These are phyloP conservation scores for Rhododendron mucronatum DNA, from an alignment of 148 eudicot species.

Conservation along the genomic window DNA sequence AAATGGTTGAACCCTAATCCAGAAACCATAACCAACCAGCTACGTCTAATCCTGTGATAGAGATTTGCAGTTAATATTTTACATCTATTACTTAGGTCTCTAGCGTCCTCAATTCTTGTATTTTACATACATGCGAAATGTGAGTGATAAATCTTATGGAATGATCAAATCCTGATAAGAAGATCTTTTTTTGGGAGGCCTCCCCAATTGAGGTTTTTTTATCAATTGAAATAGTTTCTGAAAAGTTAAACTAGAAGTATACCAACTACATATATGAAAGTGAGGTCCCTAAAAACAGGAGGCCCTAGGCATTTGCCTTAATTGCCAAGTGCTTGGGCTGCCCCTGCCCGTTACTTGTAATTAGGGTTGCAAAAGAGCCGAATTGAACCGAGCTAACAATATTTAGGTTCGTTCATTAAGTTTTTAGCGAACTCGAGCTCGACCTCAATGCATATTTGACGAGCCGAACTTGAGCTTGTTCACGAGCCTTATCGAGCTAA, in stretches of 20 bases:
- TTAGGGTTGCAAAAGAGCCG: background rate
- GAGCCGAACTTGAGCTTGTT: background rate
- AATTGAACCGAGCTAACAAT: background rate
- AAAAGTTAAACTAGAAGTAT: background rate
- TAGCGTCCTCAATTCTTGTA: background rate
- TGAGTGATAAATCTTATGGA: background rate
- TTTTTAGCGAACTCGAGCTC: background rate
- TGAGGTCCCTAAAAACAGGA: background rate
- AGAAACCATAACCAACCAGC: background rate
- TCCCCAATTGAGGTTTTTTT: background rate
- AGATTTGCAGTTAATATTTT: background rate
- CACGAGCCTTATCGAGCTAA: background rate
- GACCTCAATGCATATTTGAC: too few relatives aligned
- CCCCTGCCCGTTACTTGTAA: background rate
- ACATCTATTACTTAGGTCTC: background rate
- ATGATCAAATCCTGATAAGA: background rate
- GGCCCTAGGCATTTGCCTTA: background rate
- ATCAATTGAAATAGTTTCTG: background rate
- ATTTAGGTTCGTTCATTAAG: background rate
- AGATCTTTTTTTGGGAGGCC: background rate
- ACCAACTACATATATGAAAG: background rate
- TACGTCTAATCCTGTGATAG: background rate
- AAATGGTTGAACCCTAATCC: background rate
- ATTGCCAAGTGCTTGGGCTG: background rate
- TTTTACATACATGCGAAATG: background rate